phyloP scores from a whole-genome alignment of 139 green algal genomes.

The Closterium sp. region DNA sequence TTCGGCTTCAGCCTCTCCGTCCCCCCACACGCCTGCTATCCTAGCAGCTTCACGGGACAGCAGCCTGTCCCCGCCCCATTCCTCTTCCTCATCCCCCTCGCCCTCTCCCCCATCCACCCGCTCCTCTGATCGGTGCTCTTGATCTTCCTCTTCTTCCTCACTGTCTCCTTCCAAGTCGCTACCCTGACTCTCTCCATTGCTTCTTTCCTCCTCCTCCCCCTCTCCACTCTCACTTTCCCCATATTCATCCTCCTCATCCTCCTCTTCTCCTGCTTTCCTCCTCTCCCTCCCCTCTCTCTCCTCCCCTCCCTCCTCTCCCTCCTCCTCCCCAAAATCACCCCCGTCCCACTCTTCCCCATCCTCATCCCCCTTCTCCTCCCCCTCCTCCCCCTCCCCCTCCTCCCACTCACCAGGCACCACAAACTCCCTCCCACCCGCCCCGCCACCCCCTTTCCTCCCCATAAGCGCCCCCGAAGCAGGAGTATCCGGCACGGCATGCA shows the following conservation, averaged over 20 bases:
- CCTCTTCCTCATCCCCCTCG: not conserved
- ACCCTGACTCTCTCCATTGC: not conserved
- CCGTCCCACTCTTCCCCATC: not conserved
- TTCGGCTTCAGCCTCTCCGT: not conserved
- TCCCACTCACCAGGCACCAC: not conserved
- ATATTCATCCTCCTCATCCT: not conserved
- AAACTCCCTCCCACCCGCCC: not conserved
- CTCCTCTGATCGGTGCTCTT: not conserved
- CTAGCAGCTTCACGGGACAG: not conserved
- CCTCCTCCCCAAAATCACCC: not conserved
- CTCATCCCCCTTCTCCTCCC: not conserved
- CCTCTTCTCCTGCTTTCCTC: not conserved
- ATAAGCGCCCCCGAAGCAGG: not conserved
- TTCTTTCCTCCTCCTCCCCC: not conserved
- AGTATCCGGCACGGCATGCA: not conserved
- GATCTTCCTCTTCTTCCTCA: not conserved
- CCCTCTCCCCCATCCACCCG: not conserved
- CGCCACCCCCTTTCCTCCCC: not conserved
- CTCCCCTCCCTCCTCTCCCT: not conserved
- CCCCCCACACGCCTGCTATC: not conserved
- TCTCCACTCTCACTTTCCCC: not conserved
- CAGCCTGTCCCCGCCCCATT: not conserved
- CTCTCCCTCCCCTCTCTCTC: not conserved
- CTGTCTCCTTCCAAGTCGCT: not conserved
- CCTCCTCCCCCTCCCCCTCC: not conserved